Conservation (phyloP, 805 yeast genomes). For the Zygoascus flipseniorum region DNA sequence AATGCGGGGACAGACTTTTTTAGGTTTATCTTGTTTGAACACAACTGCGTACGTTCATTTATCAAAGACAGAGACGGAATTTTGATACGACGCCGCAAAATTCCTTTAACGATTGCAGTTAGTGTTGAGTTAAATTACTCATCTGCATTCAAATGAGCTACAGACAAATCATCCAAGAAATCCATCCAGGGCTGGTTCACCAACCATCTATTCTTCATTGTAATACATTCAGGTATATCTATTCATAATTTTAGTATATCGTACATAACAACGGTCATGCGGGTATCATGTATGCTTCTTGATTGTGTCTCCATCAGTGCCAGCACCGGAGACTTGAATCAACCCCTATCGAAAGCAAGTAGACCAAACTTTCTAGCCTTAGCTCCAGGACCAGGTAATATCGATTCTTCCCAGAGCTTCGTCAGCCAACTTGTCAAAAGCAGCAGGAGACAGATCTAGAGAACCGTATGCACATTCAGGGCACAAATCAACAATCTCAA, state of each 20-base stretch:
- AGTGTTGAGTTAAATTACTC: too few species aligned
- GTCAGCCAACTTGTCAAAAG: conserved; percentile 45
- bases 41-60: too few species aligned
- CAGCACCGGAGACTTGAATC: too few species aligned
- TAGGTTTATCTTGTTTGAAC: neutral
- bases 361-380: neutral
- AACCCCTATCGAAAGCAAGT: too few species aligned
- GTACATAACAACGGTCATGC: too few species aligned
- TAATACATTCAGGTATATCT: neutral
- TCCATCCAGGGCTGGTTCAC: neutral
- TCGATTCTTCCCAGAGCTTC: conserved; percentile 44
- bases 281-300: too few species aligned
- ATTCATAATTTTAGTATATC: neutral
- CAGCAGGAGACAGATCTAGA: conserved; percentile 55
- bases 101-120: too few species aligned
- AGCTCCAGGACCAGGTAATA: conserved; percentile 38
- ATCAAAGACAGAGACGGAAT: too few species aligned
- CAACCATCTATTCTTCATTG: neutral
- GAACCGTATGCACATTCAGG: conserved; percentile 43
- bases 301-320: too few species aligned
- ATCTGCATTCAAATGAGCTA: too few species aligned
- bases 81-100: too few species aligned
- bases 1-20: neutral
- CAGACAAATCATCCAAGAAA: too few species aligned
- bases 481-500: conserved; percentile 51